Conservation (phyloP, 495 filamentous ascomycete genomes). For the Bathelium albidoporum region DNA sequence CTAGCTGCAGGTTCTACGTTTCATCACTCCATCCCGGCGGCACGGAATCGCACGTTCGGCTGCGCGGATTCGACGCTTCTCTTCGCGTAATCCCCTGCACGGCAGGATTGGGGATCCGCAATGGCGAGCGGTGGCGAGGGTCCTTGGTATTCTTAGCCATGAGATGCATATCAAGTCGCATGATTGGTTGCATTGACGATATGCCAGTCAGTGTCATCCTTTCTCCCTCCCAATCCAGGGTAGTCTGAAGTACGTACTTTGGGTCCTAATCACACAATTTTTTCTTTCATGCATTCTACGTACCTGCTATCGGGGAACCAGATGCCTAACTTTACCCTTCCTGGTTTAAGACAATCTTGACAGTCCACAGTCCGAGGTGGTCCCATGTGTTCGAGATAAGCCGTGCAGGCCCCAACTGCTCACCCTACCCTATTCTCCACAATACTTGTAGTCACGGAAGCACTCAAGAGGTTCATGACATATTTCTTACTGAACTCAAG, state of each 20-base stretch:
- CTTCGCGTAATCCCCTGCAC: neutral
- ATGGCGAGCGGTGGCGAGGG: neutral
- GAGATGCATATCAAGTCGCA: neutral
- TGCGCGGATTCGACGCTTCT: neutral
- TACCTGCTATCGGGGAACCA: no score
- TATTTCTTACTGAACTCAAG: no score
- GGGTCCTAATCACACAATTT: no score
- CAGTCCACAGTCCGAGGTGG: no score
- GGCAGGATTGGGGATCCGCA: neutral
- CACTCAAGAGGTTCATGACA: no score
- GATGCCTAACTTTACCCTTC: neutral
- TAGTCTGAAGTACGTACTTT: neutral
- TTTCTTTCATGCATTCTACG: no score
- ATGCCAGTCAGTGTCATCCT: neutral
- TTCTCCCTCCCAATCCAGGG: neutral
- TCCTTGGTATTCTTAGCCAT: neutral
- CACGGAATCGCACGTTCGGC: neutral
- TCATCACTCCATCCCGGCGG: neutral
- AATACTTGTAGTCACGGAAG: no score
- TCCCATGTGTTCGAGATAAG: neutral
- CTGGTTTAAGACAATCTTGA: neutral
- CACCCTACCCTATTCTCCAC: neutral
- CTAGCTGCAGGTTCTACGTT: neutral
- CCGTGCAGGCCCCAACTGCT: neutral
- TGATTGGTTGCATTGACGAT: neutral